These are phyloP conservation scores for Tylopilus sp. DNA, from an alignment of 768 basidiomycete genomes.

Conservation along the genomic window DNA sequence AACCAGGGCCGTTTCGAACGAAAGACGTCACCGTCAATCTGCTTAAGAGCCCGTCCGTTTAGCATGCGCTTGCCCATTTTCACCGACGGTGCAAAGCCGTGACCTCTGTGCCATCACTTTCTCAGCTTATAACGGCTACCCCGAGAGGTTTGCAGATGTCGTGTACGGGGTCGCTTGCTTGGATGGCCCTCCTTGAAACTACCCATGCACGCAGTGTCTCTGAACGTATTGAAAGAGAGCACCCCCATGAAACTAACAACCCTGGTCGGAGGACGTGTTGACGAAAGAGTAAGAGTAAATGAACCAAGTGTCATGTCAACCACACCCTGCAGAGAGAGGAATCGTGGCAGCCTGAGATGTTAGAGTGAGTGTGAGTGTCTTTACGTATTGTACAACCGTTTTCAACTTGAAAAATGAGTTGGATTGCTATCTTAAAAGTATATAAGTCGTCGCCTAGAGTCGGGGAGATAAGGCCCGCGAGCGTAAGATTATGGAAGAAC, in stretches of 20 bases:
- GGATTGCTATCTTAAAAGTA: no score
- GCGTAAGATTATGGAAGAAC: no score
- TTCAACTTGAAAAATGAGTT: no score
- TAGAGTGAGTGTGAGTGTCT: no score
- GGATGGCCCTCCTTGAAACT: slow-evolving; percentile 16
- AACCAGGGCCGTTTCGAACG: slow-evolving; percentile 1
- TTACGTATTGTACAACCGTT: no score
- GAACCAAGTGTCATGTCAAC: no score
- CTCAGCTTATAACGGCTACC: slow-evolving; percentile 9
- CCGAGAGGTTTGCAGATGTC: slow-evolving; percentile 13
- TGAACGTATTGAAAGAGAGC: not conserved
- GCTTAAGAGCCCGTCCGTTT: not conserved
- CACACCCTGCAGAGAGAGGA: no score
- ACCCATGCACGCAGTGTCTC: not conserved
- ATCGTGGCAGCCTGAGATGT: no score
- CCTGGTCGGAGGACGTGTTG: slow-evolving; percentile 1
- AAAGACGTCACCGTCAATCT: not conserved
- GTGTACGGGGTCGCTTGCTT: slow-evolving; percentile 6
- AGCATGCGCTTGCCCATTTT: slow-evolving; percentile 9
- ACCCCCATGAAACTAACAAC: slow-evolving; percentile 11
- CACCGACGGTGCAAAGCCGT: not conserved
- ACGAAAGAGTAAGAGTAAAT: not conserved
- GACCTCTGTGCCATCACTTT: not conserved
- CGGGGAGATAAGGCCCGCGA: no score
- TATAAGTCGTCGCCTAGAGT: no score